Conservation (phyloP, 768 basidiomycete species). For the Gelatoporia subvermispora region DNA sequence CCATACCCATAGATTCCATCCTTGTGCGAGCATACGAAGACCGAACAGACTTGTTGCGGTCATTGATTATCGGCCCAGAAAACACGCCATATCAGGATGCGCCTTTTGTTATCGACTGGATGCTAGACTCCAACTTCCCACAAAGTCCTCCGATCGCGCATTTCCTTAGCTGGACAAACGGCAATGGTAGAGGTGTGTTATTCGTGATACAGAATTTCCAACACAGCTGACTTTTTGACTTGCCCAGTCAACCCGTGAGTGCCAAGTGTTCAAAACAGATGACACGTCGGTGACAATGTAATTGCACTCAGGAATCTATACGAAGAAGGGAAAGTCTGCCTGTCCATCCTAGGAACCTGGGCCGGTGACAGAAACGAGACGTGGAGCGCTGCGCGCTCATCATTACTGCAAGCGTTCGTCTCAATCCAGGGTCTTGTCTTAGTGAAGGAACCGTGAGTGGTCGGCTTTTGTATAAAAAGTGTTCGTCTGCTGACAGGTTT, state of each 20-base stretch:
- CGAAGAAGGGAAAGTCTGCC: slow-evolving; percentile 91
- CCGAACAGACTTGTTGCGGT: slow-evolving; percentile 79
- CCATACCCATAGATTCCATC: slow-evolving; percentile 59
- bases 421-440: slow-evolving; percentile 93
- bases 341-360: slow-evolving; percentile 92
- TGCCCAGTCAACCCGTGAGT: slow-evolving; percentile 71
- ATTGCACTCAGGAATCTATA: slow-evolving; percentile 68
- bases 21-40: slow-evolving; percentile 89
- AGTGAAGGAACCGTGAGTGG: slow-evolving; percentile 83
- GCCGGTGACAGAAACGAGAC: slow-evolving; percentile 82
- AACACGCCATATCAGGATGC: slow-evolving; percentile 96
- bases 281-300: not conserved
- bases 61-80: slow-evolving; percentile 86
- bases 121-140: slow-evolving; percentile 80
- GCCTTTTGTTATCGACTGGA: slow-evolving; percentile 94
- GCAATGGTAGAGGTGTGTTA: slow-evolving; percentile 75
- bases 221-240: not conserved
- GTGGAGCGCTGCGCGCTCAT: slow-evolving; percentile 83
- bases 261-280: not conserved
- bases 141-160: slow-evolving; percentile 80
- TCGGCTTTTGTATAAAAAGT: not conserved
- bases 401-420: slow-evolving; percentile 85
- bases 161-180: slow-evolving; percentile 93
- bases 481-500: not conserved
- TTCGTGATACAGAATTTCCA: slow-evolving; percentile 1